Base-by-base conservation (phyloP, 805 yeast genomes). In the Saccharomycopsis olivae region DNA sequence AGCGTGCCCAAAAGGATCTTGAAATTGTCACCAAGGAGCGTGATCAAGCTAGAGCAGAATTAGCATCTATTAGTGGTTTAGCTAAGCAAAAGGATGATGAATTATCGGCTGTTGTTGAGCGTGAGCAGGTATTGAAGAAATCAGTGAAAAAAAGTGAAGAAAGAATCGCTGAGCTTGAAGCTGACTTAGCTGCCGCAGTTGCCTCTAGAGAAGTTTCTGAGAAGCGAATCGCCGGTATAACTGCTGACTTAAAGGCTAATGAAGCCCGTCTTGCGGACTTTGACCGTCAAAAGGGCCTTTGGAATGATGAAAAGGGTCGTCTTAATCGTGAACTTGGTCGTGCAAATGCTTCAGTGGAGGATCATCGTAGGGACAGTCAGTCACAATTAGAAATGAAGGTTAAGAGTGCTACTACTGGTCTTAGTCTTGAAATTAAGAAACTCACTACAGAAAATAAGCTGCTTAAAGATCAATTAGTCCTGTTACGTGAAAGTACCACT, bases 121-220 rank as follows among this genome's bases (percentile, higher is more conserved):
- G 72, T 39, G 74, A 73, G 35, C 51, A 53, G 2, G 54, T 62
- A n/a, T 51, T 83, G 11, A 59, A 61, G 3, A 54, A 60, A 9
- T 57, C 73, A 6, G 66, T 66, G 42, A 49, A 47, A 4, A 65
- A 65, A 11, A 75, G 70, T 45, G 51, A 51, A 47, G 94, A 88
- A 59, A 72, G 92, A 49, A 87, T 95, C 31, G 48, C 51, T 9
- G 58, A 60, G 49, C 51, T 62, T 35, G 51, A 55, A 37, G 49
- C 51, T 19, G n/a, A n/a, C n/a, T n/a, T n/a, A n/a, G n/a, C n/a
- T n/a, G n/a, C n/a, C n/a, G n/a, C n/a, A n/a, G n/a, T n/a, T n/a
- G n/a, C n/a, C n/a, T 60, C 63, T 5, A 58, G 56, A 6, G 57
- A 57, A 35, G 52, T 60, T 2, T 53, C 60, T 29, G 49, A 50